Evolutionary conservation across 208 protist species (phyloP), one percentile per base, ranked within the genome.

Genomic region (Strigomonas oncopelti): DNA sequence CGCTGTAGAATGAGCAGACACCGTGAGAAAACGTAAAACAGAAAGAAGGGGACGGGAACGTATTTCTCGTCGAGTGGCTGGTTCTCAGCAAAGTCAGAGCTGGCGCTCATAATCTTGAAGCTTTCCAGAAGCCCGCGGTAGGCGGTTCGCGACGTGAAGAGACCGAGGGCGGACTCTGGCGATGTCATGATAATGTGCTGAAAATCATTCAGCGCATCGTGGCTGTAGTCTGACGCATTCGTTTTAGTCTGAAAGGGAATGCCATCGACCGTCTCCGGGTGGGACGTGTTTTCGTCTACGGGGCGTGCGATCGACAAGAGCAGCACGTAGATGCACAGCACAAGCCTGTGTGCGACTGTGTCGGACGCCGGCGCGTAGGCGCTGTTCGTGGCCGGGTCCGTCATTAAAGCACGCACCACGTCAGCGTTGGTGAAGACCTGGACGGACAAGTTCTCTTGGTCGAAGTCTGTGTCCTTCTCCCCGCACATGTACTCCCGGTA

Each of bases 361-460:
- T 87, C 77, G 61, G 24, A 74, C 68, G 55, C 67, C 70, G 62
- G 75, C 72, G 22, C 69, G 75, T 59, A 87, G 63, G 52, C 74
- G 53, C 8, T 48, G 42, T 48, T 20, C n/a, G 3, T 20, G 16
- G 58, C 58, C 16, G 61, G 38, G 14, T 84, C 51, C 11, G 52
- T 67, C 67, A 74, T 75, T 56, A 91, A 72, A 34, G 57, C 27
- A 27, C 71, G 67, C 29, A 92, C 66, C 7, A 85, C 79, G 31
- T 82, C 71, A 8, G 77, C 75, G 64, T 83, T 83, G 3, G 82
- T 89, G 27, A 90, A 74, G 28, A 94, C 84, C 63, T 94, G 89
- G 57, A 92, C 77, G 25, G 61, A 36, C 57, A 80, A 67, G 52
- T 62, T 48, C 16, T 48, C 42, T 20, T 48, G 42, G 42, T 48